Percentiles rank a stretch among this genome's conserved stretches.
phyloP scores from a whole-genome alignment of 2,329 filamentous ascomycete genomes.

The Stagonosporopsis vannaccii region DNA sequence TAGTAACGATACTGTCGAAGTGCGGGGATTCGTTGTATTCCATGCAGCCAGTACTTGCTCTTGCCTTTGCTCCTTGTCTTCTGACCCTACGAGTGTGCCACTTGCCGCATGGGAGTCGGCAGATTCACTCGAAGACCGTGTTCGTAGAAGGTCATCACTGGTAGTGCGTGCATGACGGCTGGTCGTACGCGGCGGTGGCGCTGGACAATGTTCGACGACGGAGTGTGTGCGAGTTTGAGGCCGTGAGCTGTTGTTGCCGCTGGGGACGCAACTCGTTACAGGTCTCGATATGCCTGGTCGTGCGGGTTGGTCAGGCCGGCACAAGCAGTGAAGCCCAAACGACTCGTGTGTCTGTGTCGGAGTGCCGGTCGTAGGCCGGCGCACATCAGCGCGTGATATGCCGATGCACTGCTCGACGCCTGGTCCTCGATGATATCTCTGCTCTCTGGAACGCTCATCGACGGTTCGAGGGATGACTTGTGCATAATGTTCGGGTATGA shows the following conservation, averaged over 20 bases:
- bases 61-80: slow-evolving; percentile 8
- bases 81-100: background rate
- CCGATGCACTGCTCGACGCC: background rate
- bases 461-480: slow-evolving; percentile 17
- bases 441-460: slow-evolving; percentile 16
- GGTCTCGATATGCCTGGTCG: slow-evolving; percentile 21
- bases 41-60: slow-evolving; percentile 18
- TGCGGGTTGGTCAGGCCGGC: slow-evolving; percentile 19
- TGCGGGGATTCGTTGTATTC: slow-evolving; percentile 4
- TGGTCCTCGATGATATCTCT: slow-evolving; percentile 7
- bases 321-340: slow-evolving; percentile 34
- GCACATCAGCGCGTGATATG: background rate
- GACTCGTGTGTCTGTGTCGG: slow-evolving; percentile 23
- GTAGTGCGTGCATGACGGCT: slow-evolving; percentile 26
- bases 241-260: slow-evolving; percentile 11
- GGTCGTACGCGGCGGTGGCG: slow-evolving; percentile 23
- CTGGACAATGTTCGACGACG: slow-evolving; percentile 16
- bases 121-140: background rate
- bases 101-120: background rate
- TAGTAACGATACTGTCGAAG: slow-evolving; percentile 10
- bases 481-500: slow-evolving; percentile 28
- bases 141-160: slow-evolving; percentile 1
- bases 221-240: slow-evolving; percentile 18
- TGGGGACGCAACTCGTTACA: slow-evolving; percentile 24
- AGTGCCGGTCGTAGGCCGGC: slow-evolving; percentile 12